These are phyloP conservation scores for Neofusicoccum cordaticola DNA, from an alignment of 2,329 filamentous ascomycete genomes.

Conservation along the genomic window DNA sequence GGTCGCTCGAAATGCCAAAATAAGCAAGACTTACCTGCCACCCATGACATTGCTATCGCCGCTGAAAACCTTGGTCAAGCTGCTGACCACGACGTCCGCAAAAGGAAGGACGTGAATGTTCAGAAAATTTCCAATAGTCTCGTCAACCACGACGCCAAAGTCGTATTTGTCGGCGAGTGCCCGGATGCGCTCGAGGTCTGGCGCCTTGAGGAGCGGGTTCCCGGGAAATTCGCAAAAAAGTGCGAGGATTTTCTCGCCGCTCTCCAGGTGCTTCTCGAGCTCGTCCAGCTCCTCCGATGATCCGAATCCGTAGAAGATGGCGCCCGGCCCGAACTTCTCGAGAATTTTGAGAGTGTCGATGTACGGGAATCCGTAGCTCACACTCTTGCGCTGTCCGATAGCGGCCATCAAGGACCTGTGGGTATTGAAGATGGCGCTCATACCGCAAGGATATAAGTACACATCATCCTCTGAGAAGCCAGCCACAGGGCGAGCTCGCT, in stretches of 20 bases:
- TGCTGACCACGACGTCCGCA: slow-evolving; percentile 90
- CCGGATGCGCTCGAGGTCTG: slow-evolving; percentile 80
- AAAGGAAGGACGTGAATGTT: slow-evolving; percentile 90
- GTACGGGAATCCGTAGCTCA: slow-evolving; percentile 94
- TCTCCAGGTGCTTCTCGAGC: slow-evolving; percentile 67
- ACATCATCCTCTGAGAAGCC: slow-evolving; percentile 82
- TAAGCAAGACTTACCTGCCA: slow-evolving; percentile 54
- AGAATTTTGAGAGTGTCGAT: slow-evolving; percentile 94
- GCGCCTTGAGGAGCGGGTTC: slow-evolving; percentile 83
- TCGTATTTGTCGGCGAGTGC: slow-evolving; percentile 75
- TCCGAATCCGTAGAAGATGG: slow-evolving; percentile 80
- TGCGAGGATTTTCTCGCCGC: slow-evolving; percentile 73
- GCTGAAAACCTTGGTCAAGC: slow-evolving; percentile 94
- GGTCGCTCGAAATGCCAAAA: slow-evolving; percentile 10
- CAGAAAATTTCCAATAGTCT: slow-evolving; percentile 94
- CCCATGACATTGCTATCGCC: slow-evolving; percentile 99
- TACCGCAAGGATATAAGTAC: slow-evolving; percentile 83
- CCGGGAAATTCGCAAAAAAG: slow-evolving; percentile 95
- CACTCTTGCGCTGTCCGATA: slow-evolving; percentile 66
- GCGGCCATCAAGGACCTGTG: slow-evolving; percentile 70
- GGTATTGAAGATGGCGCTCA: slow-evolving; percentile 91
- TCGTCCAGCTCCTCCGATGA: slow-evolving; percentile 77
- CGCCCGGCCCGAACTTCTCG: slow-evolving; percentile 89
- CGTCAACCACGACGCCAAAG: slow-evolving; percentile 89
- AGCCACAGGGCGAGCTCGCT: slow-evolving; percentile 46